Evolutionary conservation across 495 filamentous ascomycete genomes (phyloP), one percentile per base, ranked within the genome.

Genomic region (Lepidopterella palustris): DNA sequence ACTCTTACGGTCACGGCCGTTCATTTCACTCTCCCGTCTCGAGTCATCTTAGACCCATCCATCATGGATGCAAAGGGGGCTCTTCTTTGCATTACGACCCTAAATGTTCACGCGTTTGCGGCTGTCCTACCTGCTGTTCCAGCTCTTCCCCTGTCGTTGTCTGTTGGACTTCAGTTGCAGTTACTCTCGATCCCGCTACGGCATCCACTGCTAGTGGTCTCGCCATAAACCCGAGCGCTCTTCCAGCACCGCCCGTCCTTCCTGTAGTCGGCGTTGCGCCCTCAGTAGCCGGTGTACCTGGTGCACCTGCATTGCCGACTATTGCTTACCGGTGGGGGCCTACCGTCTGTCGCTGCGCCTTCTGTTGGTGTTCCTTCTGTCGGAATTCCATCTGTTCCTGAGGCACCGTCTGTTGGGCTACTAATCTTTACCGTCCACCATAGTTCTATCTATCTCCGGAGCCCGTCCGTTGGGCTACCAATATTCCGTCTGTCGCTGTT

Each of bases 21-120:
- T 52, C 59, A 8, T 61, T n/a, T 61, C 52, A 23, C 54, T 53
- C 10, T 18, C n/a, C 8, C 10, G 28, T 18, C 52, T 42, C 47
- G 40, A 8, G 55, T 52, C 28, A 27, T 54, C 24, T 3, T 25
- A 4, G 45, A 48, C 21, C 5, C 32, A 26, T 29, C 57, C 61
- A 42, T 47, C 18, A 62, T 59, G 56, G 57, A 55, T 50, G 24
- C 58, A 15, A 48, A 54, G 25, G 49, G 25, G 42, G 60, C 55
- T 47, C 23, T 63, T 32, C 48, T 50, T 48, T 42, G 53, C 26
- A 11, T 63, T 27, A 24, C 47, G 54, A 50, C 55, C 31, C 54
- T 63, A 13, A 50, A 49, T 25, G 25, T 31, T 35, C 9, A 13
- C 4, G 49, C 29, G 5, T 11, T 54, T n/a, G 54, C 55, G 1